These are phyloP conservation scores for Fusarium dlaminii DNA, from an alignment of 2,329 filamentous ascomycete species.

Conservation along the genomic window DNA sequence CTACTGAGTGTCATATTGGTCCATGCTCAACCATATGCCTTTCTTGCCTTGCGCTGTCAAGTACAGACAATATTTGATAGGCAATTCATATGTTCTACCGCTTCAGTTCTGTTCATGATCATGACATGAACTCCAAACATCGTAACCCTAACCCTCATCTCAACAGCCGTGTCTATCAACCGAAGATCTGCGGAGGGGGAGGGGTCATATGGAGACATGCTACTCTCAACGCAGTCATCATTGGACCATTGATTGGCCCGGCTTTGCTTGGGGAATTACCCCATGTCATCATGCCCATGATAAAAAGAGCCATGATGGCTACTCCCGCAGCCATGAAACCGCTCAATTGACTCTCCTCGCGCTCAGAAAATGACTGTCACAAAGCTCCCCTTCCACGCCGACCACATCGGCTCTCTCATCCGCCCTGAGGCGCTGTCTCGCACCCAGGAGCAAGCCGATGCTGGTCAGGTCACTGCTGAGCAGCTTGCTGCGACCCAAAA, in stretches of 20 bases:
- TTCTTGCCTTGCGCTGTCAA: background rate
- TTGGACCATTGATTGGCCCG: constrained; percentile 31
- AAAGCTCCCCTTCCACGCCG: constrained; percentile 70
- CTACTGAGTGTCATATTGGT: background rate
- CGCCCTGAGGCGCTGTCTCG: constrained; percentile 70
- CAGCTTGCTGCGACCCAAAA: constrained; percentile 67
- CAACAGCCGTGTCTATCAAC: constrained; percentile 43
- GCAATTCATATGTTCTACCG: too few species aligned
- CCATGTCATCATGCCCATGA: constrained; percentile 35
- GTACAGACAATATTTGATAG: background rate
- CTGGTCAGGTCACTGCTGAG: constrained; percentile 51
- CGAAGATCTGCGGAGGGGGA: constrained; percentile 41
- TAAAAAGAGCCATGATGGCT: constrained; percentile 35
- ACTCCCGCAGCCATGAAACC: background rate
- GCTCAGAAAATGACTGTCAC: constrained; percentile 40
- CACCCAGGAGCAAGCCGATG: constrained; percentile 59
- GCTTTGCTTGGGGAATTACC: constrained; percentile 8
- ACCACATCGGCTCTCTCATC: constrained; percentile 77
- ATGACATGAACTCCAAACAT: background rate
- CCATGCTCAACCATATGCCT: background rate
- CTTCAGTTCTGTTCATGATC: background rate
- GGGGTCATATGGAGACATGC: constrained; percentile 37
- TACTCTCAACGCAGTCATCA: constrained; percentile 20
- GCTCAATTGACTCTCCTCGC: constrained; percentile 3
- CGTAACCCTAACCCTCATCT: constrained; percentile 17